Conservation (phyloP, 495 filamentous ascomycete species). For the Trichoderma orchidacearum region DNA sequence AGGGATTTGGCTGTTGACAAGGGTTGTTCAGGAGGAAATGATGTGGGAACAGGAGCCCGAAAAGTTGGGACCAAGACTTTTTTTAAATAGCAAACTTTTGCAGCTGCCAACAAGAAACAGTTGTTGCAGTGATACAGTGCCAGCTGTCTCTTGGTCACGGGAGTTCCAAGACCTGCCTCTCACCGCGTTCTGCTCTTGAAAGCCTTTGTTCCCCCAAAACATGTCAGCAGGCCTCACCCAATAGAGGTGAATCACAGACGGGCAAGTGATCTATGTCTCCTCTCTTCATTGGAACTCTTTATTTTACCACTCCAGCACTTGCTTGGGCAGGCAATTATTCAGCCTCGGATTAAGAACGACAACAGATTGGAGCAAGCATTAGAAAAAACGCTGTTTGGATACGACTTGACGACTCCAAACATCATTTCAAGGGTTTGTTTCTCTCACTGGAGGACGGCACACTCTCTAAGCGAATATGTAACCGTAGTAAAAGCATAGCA, state of each 20-base stretch:
- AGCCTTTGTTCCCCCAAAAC: background rate
- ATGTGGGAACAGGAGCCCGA: background rate
- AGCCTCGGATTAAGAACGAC: no score
- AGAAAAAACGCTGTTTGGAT: no score
- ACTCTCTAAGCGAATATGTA: no score
- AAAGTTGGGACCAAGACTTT: background rate
- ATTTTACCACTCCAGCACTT: no score
- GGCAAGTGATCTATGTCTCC: no score
- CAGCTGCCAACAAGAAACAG: background rate
- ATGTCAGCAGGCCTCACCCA: constrained; percentile 1
- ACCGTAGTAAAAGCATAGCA: background rate
- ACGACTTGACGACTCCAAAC: no score
- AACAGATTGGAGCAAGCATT: no score
- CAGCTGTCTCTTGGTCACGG: background rate
- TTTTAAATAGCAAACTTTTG: background rate
- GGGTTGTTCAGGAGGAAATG: background rate
- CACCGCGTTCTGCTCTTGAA: constrained; percentile 6
- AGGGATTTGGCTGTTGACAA: background rate
- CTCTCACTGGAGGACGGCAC: no score
- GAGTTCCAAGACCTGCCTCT: constrained; percentile 1
- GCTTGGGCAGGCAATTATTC: no score
- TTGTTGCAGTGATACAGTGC: background rate
- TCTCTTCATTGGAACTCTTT: no score
- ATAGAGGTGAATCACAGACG: background rate
- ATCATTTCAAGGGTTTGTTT: no score